Percentiles rank a stretch among this genome's conserved stretches.
These are phyloP conservation scores for Aeminium ludgeri DNA, from an alignment of 495 filamentous ascomycete species.

Conservation along the genomic window DNA sequence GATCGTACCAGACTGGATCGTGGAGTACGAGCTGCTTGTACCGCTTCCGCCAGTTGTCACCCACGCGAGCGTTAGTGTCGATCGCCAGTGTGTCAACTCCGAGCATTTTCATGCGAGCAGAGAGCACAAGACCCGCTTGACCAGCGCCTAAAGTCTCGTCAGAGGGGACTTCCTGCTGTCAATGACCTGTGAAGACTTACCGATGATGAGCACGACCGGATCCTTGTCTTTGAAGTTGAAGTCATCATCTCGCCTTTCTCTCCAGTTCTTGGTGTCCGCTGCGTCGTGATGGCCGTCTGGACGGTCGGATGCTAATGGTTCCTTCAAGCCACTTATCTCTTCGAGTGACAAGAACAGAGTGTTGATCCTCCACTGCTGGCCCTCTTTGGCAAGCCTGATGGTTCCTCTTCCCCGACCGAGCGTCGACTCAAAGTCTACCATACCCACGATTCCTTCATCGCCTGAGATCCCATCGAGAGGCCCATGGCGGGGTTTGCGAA, in stretches of 20 bases:
- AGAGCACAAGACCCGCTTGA: slow-evolving; percentile 41
- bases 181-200: no score
- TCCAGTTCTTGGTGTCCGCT: slow-evolving; percentile 11
- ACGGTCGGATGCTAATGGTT: slow-evolving; percentile 7
- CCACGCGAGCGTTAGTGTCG: slow-evolving; percentile 47
- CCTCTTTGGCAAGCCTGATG: slow-evolving; percentile 5
- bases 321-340: slow-evolving; percentile 13
- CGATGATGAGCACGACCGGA: slow-evolving; percentile 50
- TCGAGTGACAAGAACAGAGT: slow-evolving; percentile 15
- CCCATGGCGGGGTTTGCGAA: neutral
- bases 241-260: slow-evolving; percentile 40
- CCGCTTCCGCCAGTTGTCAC: slow-evolving; percentile 65
- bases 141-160: slow-evolving; percentile 27
- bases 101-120: slow-evolving; percentile 62
- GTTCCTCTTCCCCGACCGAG: slow-evolving; percentile 13
- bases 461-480: slow-evolving; percentile 6
- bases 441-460: slow-evolving; percentile 16
- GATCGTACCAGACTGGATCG: slow-evolving; percentile 51
- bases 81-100: slow-evolving; percentile 44
- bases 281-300: slow-evolving; percentile 14
- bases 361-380: slow-evolving; percentile 17
- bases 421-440: slow-evolving; percentile 17
- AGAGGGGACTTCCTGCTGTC: slow-evolving; percentile 9
- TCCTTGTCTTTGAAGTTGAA: slow-evolving; percentile 39
- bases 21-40: slow-evolving; percentile 50